Percentiles rank a stretch among this genome's conserved stretches.
These are phyloP conservation scores for Multifurca ochricompacta DNA, from an alignment of 768 basidiomycete genomes.

Conservation along the genomic window DNA sequence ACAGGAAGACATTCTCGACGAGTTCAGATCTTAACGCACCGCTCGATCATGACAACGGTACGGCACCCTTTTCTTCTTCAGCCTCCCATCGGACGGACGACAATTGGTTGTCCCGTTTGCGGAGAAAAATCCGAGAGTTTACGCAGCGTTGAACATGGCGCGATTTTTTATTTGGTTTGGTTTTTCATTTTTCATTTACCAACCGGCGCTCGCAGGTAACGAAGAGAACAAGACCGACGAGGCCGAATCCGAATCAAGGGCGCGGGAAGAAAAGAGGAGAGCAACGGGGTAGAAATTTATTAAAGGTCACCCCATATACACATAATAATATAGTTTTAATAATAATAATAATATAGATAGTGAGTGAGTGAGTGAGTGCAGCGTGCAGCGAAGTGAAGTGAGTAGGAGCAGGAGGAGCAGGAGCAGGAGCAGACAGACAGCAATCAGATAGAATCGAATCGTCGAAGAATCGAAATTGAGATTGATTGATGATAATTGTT, in stretches of 20 bases:
- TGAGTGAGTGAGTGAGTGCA: too few species aligned
- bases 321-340: background rate
- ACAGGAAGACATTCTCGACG: conserved; percentile 18
- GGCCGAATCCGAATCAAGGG: conserved; percentile 29
- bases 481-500: conserved; percentile 2
- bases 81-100: conserved; percentile 42
- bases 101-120: conserved; percentile 64
- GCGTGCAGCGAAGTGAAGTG: too few species aligned
- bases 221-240: conserved; percentile 26
- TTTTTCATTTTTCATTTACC: conserved; percentile 6
- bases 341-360: too few species aligned
- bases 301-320: background rate
- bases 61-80: conserved; percentile 56
- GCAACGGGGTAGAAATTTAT: conserved; percentile 36
- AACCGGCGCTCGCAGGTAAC: conserved; percentile 16
- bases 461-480: background rate
- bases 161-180: conserved; percentile 24
- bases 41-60: conserved; percentile 56
- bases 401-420: too few species aligned
- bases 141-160: conserved; percentile 58
- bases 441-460: too few species aligned
- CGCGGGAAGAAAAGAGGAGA: conserved; percentile 41
- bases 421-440: too few species aligned
- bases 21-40: conserved; percentile 4
- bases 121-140: conserved; percentile 60